These are phyloP conservation scores for Hordeum vulgare DNA, from an alignment of 176 grass and related monocot species.

Conservation along the genomic window DNA sequence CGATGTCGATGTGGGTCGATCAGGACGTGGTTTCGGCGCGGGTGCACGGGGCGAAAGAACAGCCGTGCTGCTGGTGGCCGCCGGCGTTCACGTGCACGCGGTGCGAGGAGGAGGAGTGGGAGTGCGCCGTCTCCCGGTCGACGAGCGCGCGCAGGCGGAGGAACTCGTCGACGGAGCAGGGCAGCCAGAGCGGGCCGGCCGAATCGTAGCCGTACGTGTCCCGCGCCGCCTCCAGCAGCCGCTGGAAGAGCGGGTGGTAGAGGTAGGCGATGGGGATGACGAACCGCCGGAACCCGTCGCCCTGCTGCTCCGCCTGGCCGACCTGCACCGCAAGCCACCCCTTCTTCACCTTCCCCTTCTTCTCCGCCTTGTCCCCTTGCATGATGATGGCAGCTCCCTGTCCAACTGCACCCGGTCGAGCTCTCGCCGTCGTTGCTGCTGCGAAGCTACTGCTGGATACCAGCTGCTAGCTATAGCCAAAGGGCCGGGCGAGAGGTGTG, in stretches of 20 bases:
- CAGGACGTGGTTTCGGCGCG: background rate
- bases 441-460: background rate
- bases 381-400: constrained; percentile 15
- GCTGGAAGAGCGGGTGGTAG: constrained; percentile 63
- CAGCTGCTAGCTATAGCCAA: too few species aligned
- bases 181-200: constrained; percentile 59
- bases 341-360: constrained; percentile 87
- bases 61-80: background rate
- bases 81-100: constrained; percentile 32
- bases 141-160: constrained; percentile 60
- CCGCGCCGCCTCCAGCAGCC: constrained; percentile 57
- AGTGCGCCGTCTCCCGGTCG: constrained; percentile 41
- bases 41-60: constrained; percentile 43
- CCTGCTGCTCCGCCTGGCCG: constrained; percentile 21
- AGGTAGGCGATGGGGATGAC: constrained; percentile 95
- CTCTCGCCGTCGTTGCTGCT: background rate
- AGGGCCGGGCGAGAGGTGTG: too few species aligned
- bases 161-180: constrained; percentile 89
- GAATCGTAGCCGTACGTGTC: constrained; percentile 82
- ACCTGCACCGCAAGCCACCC: constrained; percentile 73
- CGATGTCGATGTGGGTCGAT: background rate
- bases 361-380: constrained; percentile 42
- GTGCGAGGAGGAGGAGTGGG: constrained; percentile 18
- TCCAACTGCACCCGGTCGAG: background rate
- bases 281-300: constrained; percentile 38